These are phyloP conservation scores for Stachybotrys chartarum DNA, from an alignment of 2,329 filamentous ascomycete genomes.

Conservation along the genomic window DNA sequence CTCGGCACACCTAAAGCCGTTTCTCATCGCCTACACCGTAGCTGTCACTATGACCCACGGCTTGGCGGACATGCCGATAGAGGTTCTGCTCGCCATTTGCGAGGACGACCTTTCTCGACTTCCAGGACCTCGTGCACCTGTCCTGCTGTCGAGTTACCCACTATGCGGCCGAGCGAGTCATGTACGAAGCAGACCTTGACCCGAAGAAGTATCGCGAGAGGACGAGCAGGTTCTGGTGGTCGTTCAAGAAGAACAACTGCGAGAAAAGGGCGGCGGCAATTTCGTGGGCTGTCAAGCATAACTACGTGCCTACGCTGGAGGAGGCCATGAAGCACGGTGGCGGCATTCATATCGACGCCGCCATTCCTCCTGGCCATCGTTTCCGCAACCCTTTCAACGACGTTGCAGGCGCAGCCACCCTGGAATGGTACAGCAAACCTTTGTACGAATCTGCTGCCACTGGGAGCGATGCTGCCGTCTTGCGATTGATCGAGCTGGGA, in stretches of 20 bases:
- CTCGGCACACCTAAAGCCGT: too few relatives aligned
- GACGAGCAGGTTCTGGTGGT: background rate
- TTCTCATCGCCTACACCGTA: too few relatives aligned
- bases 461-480: background rate
- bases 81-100: background rate
- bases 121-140: background rate
- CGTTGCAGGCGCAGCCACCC: background rate
- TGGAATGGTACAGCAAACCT: background rate
- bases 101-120: background rate
- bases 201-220: background rate
- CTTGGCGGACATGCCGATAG: background rate
- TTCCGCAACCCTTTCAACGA: background rate
- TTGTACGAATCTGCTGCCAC: background rate
- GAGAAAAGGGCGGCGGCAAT: background rate
- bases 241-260: background rate
- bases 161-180: background rate
- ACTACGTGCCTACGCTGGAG: background rate
- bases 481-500: background rate
- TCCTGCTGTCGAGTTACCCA: background rate
- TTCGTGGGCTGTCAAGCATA: background rate
- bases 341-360: background rate
- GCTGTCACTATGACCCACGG: too few relatives aligned
- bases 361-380: background rate
- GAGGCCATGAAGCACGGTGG: background rate
- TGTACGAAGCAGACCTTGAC: background rate